Base-by-base conservation (phyloP, 139 green algal species). In the Coelastrella sp. region DNA sequence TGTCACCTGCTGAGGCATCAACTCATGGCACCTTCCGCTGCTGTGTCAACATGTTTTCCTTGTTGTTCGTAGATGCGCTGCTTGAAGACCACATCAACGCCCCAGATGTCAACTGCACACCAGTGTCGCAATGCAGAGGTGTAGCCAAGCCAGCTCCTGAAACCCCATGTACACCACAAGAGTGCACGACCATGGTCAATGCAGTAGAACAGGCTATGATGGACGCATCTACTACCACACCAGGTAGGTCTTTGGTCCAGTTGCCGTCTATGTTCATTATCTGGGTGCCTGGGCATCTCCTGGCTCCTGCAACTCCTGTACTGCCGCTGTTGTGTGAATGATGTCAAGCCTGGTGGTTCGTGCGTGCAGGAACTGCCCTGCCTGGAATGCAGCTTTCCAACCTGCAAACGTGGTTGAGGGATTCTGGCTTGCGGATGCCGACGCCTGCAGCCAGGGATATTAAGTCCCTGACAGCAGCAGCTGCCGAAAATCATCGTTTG, bases 101-200 rank as follows among this genome's bases (percentile, higher is more conserved):
- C 1, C 53, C 53, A 32, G 53, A 64, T 27, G 21, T 27, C 17
- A 27, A 27, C 53, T 32, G 53, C 53, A 64, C 21, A 5, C 21
- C 53, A 32, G 53, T 21, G 27, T n/a, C 53, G 11, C 6, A 64
- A 1, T 9, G 21, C 30, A 19, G 30, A 64, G 53, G 17, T 3
- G 21, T 27, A 32, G 53, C 6, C 17, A 64, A 64, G 53, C 19
- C 6, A 32, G 19, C 62, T 17, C 62, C 27, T 0, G 62, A 7
- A 23, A 69, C 77, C 13, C 77, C 77, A 27, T 35, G 40, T 19
- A 84, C 78, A 13, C 78, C 78, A 2, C 60, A 76, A 19, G 78
- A 84, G 50, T 84, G 78, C 34, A 60, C 40, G 4, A 66, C 78
- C 37, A 84, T 84, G 78, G 25, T 84, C 27, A 19, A 84, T 35